These are phyloP conservation scores for Climacium dendroides DNA, from an alignment of 225 moss, liverwort and hornwort genomes.

Conservation along the genomic window DNA sequence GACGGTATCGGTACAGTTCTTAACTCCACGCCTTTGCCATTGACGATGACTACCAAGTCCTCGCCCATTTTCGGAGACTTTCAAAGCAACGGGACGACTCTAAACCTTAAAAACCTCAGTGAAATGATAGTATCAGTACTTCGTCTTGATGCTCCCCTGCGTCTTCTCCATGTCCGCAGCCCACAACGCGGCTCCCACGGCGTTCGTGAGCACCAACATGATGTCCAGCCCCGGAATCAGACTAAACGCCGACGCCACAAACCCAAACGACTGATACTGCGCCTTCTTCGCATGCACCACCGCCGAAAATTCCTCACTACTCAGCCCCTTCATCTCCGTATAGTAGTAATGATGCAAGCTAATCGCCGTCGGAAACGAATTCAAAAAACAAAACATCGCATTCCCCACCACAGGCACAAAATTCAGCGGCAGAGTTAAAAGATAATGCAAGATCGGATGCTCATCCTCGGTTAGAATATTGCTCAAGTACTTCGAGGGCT, in stretches of 20 bases:
- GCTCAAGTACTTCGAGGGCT: constrained; percentile 12
- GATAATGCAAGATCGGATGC: constrained; percentile 41
- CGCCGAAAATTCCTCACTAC: constrained; percentile 47
- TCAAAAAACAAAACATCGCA: constrained; percentile 52
- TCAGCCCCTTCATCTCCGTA: constrained; percentile 52
- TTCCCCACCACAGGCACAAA: constrained; percentile 64
- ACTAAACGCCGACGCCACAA: constrained; percentile 53
- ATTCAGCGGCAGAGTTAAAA: constrained; percentile 63
- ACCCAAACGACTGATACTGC: constrained; percentile 66
- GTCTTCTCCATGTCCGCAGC: constrained; percentile 65
- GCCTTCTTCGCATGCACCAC: constrained; percentile 51
- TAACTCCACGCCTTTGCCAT: background rate
- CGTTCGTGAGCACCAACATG: constrained; percentile 63
- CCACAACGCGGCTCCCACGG: constrained; percentile 78
- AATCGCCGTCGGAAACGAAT: constrained; percentile 45
- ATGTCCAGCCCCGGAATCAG: constrained; percentile 56
- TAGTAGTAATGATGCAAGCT: constrained; percentile 60
- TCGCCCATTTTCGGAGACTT: background rate
- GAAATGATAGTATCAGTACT: constrained; percentile 26
- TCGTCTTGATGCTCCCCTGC: constrained; percentile 48
- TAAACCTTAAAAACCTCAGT: background rate
- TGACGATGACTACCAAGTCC: background rate
- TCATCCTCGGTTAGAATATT: constrained; percentile 30
- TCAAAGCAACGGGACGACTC: background rate
- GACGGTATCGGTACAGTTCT: background rate